Percentiles rank a stretch among this genome's conserved stretches.
These are phyloP conservation scores for Acacia melanoxylon DNA, from an alignment of 306 rosid species.

Conservation along the genomic window DNA sequence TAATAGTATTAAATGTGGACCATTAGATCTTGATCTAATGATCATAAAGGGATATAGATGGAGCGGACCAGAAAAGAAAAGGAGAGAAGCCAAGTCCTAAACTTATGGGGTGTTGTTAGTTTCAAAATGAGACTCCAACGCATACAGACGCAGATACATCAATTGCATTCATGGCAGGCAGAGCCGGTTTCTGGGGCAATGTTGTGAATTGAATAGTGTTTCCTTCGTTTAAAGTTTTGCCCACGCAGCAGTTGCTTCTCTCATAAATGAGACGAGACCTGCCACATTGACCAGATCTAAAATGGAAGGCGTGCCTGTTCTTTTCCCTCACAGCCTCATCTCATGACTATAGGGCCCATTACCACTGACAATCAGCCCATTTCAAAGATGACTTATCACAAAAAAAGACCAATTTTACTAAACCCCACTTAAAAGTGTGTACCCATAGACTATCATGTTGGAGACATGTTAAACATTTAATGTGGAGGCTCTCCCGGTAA, in stretches of 20 bases:
- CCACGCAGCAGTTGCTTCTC: background rate
- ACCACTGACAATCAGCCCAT: background rate
- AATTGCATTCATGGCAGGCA: slow-evolving; percentile 4
- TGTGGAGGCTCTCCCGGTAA: too few relatives aligned
- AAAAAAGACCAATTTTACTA: background rate
- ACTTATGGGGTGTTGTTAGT: background rate
- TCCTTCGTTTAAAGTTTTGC: background rate
- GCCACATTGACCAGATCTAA: background rate
- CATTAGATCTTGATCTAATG: too few relatives aligned
- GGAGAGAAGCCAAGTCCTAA: too few relatives aligned
- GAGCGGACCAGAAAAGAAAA: too few relatives aligned
- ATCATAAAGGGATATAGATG: too few relatives aligned
- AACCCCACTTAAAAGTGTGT: background rate
- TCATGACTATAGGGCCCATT: background rate
- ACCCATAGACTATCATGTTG: background rate
- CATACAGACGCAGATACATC: background rate
- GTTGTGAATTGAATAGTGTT: background rate
- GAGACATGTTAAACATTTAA: too few relatives aligned
- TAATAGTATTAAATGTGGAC: too few relatives aligned
- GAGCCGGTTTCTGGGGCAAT: background rate
- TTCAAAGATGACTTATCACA: background rate
- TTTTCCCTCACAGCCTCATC: background rate
- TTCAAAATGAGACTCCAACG: background rate
- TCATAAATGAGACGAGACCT: background rate
- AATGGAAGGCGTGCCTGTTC: background rate